Evolutionary conservation across 257 asterid genomes (phyloP).

Genomic region (Solanum okadae): DNA sequence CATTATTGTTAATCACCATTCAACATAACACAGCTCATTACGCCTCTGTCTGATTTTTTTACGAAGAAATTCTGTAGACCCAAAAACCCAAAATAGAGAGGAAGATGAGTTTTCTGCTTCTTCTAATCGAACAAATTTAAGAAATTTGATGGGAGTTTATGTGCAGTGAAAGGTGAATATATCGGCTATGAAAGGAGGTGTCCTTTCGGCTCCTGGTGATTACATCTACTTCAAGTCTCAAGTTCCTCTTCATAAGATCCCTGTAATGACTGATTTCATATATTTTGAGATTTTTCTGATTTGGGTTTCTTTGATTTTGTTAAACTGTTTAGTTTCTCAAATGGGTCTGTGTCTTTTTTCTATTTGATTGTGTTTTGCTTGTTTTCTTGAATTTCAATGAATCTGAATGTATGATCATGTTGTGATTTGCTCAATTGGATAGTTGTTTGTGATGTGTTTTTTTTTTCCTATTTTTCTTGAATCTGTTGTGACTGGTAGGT

Average conservation of each 20-base stretch:
- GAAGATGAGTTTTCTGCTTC: not conserved
- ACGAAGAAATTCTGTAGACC: not conserved
- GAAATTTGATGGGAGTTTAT: not conserved
- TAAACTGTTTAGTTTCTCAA: not conserved
- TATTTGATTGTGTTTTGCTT: not conserved
- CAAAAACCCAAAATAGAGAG: not conserved
- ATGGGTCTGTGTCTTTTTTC: slow-evolving; percentile 1
- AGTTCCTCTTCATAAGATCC: slow-evolving; percentile 98
- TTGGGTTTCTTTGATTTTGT: slow-evolving; percentile 1
- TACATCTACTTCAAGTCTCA: slow-evolving; percentile 96
- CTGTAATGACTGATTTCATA: slow-evolving; percentile 41
- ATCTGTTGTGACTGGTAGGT: not conserved
- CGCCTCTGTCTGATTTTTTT: not conserved
- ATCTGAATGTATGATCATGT: not conserved
- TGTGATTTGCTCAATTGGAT: not conserved
- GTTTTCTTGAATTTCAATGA: not conserved
- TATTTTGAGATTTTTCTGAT: not conserved
- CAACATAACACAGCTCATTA: not conserved
- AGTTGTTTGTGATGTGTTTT: not conserved
- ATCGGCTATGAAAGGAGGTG: slow-evolving; percentile 87
- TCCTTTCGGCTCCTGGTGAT: slow-evolving; percentile 94
- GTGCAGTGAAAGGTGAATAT: not conserved
- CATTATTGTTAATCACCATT: not conserved
- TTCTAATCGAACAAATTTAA: not conserved
- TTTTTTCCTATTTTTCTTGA: not conserved